Evolutionary conservation across 257 asterid species (phyloP).

Genomic region (Gynochthodes officinalis): DNA sequence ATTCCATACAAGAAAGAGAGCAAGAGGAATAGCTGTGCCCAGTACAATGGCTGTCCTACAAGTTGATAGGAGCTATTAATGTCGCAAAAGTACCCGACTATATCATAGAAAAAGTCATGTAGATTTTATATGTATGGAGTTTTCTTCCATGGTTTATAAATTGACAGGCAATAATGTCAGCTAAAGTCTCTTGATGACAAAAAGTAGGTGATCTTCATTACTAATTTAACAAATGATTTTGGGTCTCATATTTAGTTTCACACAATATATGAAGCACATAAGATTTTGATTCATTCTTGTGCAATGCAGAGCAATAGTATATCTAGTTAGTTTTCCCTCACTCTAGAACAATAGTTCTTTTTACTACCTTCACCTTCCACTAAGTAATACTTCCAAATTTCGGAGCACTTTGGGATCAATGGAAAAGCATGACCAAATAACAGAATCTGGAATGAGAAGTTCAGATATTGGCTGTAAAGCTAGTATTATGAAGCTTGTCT

Average conservation of each 20-base stretch:
- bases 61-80: conserved; percentile 24
- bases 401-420: not conserved
- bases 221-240: no score
- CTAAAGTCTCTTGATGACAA: no score
- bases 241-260: no score
- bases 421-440: not conserved
- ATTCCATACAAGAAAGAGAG: conserved; percentile 81
- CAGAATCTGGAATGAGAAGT: not conserved
- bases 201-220: no score
- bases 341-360: not conserved
- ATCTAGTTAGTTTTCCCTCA: not conserved
- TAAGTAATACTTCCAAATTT: not conserved
- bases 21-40: conserved; percentile 86
- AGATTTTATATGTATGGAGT: no score
- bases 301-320: not conserved
- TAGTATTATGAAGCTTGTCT: not conserved
- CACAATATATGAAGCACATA: not conserved
- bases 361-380: not conserved
- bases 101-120: not conserved
- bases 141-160: no score
- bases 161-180: no score
- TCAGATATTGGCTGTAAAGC: not conserved
- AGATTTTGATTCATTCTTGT: not conserved
- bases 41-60: conserved; percentile 76
- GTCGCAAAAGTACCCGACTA: not conserved